A percentile compares a stretch with the other conserved stretches of the same genome.
These are phyloP conservation scores for Phytophthora constricta DNA, from an alignment of 352 stramenopile genomes.

Conservation along the genomic window DNA sequence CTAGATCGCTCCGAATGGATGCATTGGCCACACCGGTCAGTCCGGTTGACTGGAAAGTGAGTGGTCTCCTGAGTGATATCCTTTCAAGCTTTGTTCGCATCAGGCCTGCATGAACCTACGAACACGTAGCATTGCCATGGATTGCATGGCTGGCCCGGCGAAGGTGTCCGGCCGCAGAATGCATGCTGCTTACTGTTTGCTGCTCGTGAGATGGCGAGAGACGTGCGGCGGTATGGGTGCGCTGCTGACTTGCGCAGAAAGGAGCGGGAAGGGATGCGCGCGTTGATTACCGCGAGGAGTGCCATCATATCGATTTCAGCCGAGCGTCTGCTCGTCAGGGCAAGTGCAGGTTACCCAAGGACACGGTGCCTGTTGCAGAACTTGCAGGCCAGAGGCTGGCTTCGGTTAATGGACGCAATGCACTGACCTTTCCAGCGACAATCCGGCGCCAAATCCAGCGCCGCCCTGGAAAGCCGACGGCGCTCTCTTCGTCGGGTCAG, in stretches of 20 bases:
- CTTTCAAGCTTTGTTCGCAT: no score
- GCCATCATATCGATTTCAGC: slow-evolving; percentile 9
- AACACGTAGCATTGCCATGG: no score
- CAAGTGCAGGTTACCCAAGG: slow-evolving; percentile 9
- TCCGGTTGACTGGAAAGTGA: neutral
- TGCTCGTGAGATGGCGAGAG: slow-evolving; percentile 22
- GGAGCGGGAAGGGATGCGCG: slow-evolving; percentile 3
- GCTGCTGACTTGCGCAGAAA: neutral
- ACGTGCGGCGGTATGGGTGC: neutral
- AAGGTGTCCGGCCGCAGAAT: no score
- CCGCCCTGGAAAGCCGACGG: neutral
- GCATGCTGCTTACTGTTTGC: no score
- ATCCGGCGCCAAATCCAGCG: neutral
- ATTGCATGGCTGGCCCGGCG: neutral
- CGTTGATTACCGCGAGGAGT: slow-evolving; percentile 17
- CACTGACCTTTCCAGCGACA: neutral
- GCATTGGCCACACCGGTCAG: neutral
- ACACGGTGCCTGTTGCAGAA: neutral
- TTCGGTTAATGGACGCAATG: neutral
- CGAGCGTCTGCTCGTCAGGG: slow-evolving; percentile 31
- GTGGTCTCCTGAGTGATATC: neutral
- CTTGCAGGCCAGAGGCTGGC: neutral
- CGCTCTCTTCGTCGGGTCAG: no score
- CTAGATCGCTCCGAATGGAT: neutral
- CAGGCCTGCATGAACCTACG: no score